Base-by-base conservation (phyloP, 1,284 basidiomycete genomes). In the Cerrena zonata region DNA sequence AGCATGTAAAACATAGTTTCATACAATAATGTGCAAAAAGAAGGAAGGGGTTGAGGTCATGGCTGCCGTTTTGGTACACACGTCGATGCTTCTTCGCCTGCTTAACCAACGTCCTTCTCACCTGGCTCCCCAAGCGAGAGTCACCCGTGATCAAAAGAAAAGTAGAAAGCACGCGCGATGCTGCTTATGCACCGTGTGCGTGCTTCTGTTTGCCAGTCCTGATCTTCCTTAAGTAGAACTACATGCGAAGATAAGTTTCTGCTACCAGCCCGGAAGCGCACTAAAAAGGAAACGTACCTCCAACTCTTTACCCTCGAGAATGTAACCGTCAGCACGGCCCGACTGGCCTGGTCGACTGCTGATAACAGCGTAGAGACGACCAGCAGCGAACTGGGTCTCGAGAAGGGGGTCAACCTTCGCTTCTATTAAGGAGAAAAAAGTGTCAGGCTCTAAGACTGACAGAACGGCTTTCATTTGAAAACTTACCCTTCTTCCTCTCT, bases 301-400 rank as follows among this genome's bases (percentile, higher is more conserved):
- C 54, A 96, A 84, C 72, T 97, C 94, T 75, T 92, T 92, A 67
- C 94, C 94, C 79, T 97, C 94, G 51, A 97, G 84, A 58, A 97
- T 79, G 76, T 96, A 95, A 51, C 94, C 94, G 70, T 97, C 94
- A 55, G 88, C 85, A 59, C 94, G 91, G 44, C 94, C 94, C 51
- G 85, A 90, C 73, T 97, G 94, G 43, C 94, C 94, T 53, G 94
- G 94, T 69, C 94, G 85, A 70, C 90, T 94, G 56, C 91, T 84
- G 71, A 97, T 88, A 63, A 77, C 64, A 60, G 94, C 94, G 68
- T 93, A 94, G 56, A 94, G 78, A 74, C 91, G 85, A 73, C 91
- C 91, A 66, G 91, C 91, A 62, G 81, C 75, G 62, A 94, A 94
- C 65, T 94, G 91, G 39, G 75, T 65, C 73, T 94, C 92, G 58